These are phyloP conservation scores for Hyphopichia burtonii DNA, from an alignment of 1,139 yeast genomes.

Conservation along the genomic window DNA sequence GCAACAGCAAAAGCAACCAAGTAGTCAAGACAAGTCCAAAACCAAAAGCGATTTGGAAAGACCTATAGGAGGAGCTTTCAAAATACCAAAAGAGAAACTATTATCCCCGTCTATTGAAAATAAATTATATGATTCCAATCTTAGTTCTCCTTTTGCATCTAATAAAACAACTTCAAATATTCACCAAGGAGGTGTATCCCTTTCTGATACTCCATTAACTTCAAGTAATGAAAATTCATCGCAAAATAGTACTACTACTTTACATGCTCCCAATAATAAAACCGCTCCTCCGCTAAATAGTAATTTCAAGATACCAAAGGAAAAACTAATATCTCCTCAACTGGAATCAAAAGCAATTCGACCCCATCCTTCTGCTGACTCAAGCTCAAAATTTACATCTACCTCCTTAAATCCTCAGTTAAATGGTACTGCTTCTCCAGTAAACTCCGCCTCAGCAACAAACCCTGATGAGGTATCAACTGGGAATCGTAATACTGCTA, in stretches of 20 bases:
- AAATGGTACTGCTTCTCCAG: conserved; percentile 1
- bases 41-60: background rate
- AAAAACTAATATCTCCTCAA: conserved; percentile 4
- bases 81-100: conserved; percentile 5
- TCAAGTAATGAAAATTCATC: background rate
- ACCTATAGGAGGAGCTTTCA: conserved; percentile 3
- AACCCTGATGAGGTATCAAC: background rate
- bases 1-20: background rate
- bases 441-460: background rate
- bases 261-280: background rate
- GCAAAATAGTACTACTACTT: background rate
- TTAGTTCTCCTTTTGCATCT: conserved; percentile 1
- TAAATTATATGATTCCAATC: background rate
- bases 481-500: background rate
- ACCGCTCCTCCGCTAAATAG: conserved; percentile 2
- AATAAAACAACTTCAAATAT: background rate
- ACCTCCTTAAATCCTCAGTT: conserved; percentile 1
- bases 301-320: conserved; percentile 7
- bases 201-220: conserved; percentile 2
- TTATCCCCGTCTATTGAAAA: conserved; percentile 3
- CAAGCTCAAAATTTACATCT: background rate
- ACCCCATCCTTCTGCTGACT: background rate
- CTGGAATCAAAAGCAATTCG: background rate
- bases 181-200: background rate
- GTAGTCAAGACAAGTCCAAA: background rate